Conservation (phyloP, 345 rosid genomes). For the Acer yangbiense region DNA sequence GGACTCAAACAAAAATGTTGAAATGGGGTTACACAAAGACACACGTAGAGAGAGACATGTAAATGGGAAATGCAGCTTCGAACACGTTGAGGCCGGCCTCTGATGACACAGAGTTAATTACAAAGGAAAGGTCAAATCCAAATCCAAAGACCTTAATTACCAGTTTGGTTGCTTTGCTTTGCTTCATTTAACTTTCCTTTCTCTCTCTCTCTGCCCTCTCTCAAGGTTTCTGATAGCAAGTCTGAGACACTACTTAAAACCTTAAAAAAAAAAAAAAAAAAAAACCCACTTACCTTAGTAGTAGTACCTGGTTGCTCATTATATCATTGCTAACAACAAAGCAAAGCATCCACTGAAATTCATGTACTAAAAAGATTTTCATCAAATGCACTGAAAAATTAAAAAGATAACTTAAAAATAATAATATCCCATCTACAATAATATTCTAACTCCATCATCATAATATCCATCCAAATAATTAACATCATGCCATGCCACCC, state of each 20-base stretch:
- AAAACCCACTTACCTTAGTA: not conserved
- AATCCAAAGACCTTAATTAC: slow-evolving; percentile 3
- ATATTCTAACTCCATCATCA: slow-evolving; percentile 17
- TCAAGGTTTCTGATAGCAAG: slow-evolving; percentile 4
- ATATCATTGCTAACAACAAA: slow-evolving; percentile 35
- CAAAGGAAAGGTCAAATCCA: slow-evolving; percentile 4
- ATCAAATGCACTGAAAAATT: slow-evolving; percentile 19
- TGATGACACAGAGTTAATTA: not conserved
- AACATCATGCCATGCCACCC: slow-evolving; percentile 17
- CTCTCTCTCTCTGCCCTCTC: not conserved
- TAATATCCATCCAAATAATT: slow-evolving; percentile 13
- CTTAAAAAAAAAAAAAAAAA: slow-evolving; percentile 4
- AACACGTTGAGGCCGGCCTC: not conserved
- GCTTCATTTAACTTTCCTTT: not conserved
- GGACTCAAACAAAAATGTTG: slow-evolving; percentile 11
- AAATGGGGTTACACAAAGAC: slow-evolving; percentile 1
- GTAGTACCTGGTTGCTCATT: slow-evolving; percentile 3
- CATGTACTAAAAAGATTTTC: slow-evolving; percentile 6
- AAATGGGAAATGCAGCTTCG: not conserved
- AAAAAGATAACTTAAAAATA: not conserved
- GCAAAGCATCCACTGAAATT: slow-evolving; percentile 36
- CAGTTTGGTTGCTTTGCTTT: not conserved
- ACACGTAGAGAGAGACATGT: slow-evolving; percentile 3
- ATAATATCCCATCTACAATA: slow-evolving; percentile 23
- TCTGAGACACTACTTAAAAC: slow-evolving; percentile 15